phyloP scores from a whole-genome alignment of 805 yeast genomes.

The Suhomyces faveliae region DNA sequence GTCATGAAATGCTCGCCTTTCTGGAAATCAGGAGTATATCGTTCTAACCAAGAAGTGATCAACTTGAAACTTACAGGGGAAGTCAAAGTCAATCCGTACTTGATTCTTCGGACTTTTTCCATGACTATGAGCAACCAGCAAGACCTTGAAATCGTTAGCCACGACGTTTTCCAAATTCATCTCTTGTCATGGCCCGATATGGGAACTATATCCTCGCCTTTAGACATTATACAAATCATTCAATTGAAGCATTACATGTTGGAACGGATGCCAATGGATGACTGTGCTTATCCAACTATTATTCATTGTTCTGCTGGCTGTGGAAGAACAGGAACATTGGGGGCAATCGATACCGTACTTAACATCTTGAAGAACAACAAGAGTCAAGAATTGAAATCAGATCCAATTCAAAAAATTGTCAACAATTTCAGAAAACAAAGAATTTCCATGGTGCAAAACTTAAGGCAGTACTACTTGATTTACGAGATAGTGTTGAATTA shows the following conservation, averaged over 20 bases:
- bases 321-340: constrained; percentile 30
- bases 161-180: constrained; percentile 70
- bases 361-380: constrained; percentile 17
- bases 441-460: constrained; percentile 58
- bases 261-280: constrained; percentile 4
- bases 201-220: constrained; percentile 56
- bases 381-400: constrained; percentile 18
- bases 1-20: constrained; percentile 75
- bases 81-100: constrained; percentile 7
- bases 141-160: constrained; percentile 16
- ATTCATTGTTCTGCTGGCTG: constrained; percentile 44
- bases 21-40: constrained; percentile 67
- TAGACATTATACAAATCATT: constrained; percentile 52
- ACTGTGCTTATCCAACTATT: constrained; percentile 27
- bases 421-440: constrained; percentile 50
- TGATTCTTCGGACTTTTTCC: constrained; percentile 15
- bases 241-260: constrained; percentile 26
- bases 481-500: constrained; percentile 39
- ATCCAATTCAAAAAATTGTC: constrained; percentile 48
- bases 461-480: constrained; percentile 52
- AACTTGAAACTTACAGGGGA: constrained; percentile 16
- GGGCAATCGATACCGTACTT: constrained; percentile 29
- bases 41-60: constrained; percentile 24
- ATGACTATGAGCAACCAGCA: constrained; percentile 11
- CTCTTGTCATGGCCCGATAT: constrained; percentile 82